phyloP scores from a whole-genome alignment of 768 basidiomycete species.

The Artomyces pyxidatus region DNA sequence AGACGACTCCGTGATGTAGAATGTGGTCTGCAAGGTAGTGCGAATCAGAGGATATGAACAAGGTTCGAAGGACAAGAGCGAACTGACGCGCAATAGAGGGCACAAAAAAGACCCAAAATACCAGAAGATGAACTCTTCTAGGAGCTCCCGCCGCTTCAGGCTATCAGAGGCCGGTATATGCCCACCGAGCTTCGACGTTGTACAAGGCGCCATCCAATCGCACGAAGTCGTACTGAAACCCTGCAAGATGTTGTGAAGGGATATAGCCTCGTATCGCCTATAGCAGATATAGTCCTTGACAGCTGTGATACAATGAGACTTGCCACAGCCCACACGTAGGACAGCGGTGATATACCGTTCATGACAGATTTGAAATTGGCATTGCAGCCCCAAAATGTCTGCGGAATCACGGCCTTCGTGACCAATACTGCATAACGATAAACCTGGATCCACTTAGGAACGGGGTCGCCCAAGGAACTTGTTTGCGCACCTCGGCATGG shows the following conservation, averaged over 20 bases:
- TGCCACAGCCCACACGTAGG: too few species aligned
- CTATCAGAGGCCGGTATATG: conserved; percentile 59
- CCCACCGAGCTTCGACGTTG: conserved; percentile 29
- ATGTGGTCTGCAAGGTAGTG: conserved; percentile 58
- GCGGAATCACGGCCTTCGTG: conserved; percentile 65
- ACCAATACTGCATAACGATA: conserved; percentile 55
- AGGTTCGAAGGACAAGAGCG: neutral
- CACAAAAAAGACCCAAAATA: conserved; percentile 79
- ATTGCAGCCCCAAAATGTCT: conserved; percentile 69
- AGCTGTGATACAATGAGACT: conserved; percentile 46
- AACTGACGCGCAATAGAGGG: conserved; percentile 64
- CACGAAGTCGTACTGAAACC: conserved; percentile 67
- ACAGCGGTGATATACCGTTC: conserved; percentile 30
- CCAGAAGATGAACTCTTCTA: conserved; percentile 92
- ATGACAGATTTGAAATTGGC: conserved; percentile 55
- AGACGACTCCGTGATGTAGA: conserved; percentile 90
- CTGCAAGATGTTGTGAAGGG: conserved; percentile 71
- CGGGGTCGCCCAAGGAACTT: neutral
- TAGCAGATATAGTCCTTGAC: conserved; percentile 64
- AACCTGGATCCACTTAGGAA: conserved; percentile 37
- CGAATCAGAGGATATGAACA: neutral
- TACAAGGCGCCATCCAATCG: conserved; percentile 62
- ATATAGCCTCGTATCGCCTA: conserved; percentile 76
- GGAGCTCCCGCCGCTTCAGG: conserved; percentile 67
- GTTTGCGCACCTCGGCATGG: conserved; percentile 46